Base-by-base conservation (phyloP, 2,329 filamentous ascomycete species). In the Hymenotorrendiella dingleyae region DNA sequence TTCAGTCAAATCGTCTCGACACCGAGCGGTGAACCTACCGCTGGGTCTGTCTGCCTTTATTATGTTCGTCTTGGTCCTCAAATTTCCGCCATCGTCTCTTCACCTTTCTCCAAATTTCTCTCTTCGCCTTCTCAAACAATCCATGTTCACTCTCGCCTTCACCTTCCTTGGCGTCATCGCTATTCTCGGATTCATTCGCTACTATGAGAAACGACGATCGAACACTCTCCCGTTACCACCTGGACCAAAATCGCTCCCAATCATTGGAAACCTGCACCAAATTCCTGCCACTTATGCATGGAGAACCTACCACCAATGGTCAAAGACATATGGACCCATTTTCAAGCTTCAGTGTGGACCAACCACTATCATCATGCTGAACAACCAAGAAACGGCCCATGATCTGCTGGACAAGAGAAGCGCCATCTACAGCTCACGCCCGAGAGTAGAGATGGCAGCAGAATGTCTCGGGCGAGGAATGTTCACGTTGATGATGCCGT, bases 391-490 rank as follows among this genome's bases (percentile, higher is more conserved):
- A 17, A 37, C 37, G n/a, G 43, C 43, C 19, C 36, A 37, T 22
- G 44, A 47, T 24, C 29, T 47, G 7, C 36, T 47, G 3, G 40
- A 43, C 24, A 47, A 43, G 30, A 21, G 40, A 20, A 39, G 34
- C 21, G 33, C 27, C 28, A 47, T 43, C 22, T 47, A 47, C 40
- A 43, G 40, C 20, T 43, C 40, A 12, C 40, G 44, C 1, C 44
- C 44, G 12, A 35, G 36, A 14, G 36, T 43, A 7, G 36, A 43
- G 8, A 39, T 47, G 40, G 40, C 40, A 22, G 5, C 26, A 10
- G 36, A 41, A 19, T 45, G 43, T 26, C 21, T 41, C 9, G 43
- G 43, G 16, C 37, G 22, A n/a, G 43, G 36, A 34, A 40, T 40
- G 36, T 27, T 45, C 21, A 40, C 36, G 10, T 33, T 41, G 11